These are phyloP conservation scores for Kluyveromyces marxianus DNA, from an alignment of 1,139 yeast genomes.

Conservation along the genomic window DNA sequence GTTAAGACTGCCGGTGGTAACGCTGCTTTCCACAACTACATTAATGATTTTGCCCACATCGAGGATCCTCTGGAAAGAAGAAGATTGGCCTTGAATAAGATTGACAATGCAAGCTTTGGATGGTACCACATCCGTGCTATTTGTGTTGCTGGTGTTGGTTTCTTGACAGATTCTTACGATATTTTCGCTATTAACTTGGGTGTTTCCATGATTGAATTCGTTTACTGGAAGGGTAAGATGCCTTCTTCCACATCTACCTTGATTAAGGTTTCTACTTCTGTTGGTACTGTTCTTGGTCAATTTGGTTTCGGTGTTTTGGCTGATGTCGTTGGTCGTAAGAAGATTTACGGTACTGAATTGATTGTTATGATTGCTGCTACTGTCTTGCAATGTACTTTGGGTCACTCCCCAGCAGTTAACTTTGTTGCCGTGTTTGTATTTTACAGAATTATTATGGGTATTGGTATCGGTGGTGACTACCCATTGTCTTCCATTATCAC, in stretches of 20 bases:
- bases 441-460: slow-evolving; percentile 79
- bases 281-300: slow-evolving; percentile 93
- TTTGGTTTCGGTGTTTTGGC: slow-evolving; percentile 78
- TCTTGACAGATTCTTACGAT: slow-evolving; percentile 87
- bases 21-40: slow-evolving; percentile 81
- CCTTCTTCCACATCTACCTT: slow-evolving; percentile 68
- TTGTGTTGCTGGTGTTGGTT: slow-evolving; percentile 89
- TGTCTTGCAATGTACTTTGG: slow-evolving; percentile 65
- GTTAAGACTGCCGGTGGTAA: slow-evolving; percentile 64
- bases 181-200: slow-evolving; percentile 84
- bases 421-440: slow-evolving; percentile 68
- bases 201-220: slow-evolving; percentile 65
- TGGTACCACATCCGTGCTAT: slow-evolving; percentile 88
- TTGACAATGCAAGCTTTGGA: slow-evolving; percentile 77
- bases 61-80: slow-evolving; percentile 86
- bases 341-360: slow-evolving; percentile 79
- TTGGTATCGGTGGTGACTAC: slow-evolving; percentile 99
- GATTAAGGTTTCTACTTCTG: slow-evolving; percentile 81
- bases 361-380: slow-evolving; percentile 78
- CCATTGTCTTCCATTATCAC: slow-evolving; percentile 92
- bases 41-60: slow-evolving; percentile 76
- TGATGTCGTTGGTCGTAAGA: slow-evolving; percentile 81
- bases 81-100: slow-evolving; percentile 80
- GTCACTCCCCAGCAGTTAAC: slow-evolving; percentile 59
- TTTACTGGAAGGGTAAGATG: slow-evolving; percentile 54